These are phyloP conservation scores for Leishmania turanica DNA, from an alignment of 208 protist species.

Conservation along the genomic window DNA sequence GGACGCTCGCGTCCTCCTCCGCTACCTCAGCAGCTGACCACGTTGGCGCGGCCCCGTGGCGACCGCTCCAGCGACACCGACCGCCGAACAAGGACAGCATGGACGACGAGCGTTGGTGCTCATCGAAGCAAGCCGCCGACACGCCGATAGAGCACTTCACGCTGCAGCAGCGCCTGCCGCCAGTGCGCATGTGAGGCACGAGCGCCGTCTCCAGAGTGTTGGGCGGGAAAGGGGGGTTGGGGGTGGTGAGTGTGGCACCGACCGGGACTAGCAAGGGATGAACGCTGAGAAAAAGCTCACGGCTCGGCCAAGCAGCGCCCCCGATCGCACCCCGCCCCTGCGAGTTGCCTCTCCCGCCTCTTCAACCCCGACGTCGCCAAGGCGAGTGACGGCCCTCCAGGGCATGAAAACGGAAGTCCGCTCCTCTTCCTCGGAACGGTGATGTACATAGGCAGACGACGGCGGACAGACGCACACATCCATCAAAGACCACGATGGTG, in stretches of 20 bases:
- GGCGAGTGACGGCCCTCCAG: background rate
- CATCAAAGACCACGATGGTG: too few relatives aligned
- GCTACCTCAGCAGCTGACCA: background rate
- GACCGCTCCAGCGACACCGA: background rate
- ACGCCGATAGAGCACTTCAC: conserved; percentile 43
- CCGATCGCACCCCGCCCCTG: background rate
- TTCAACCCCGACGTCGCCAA: background rate
- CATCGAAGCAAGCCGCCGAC: conserved; percentile 46
- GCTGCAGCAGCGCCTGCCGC: conserved; percentile 60
- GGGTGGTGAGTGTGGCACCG: background rate
- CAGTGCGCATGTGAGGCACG: conserved; percentile 18
- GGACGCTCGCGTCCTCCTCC: conserved; percentile 1
- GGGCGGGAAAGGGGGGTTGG: background rate
- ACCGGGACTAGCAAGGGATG: background rate
- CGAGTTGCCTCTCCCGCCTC: too few relatives aligned
- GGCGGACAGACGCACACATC: background rate
- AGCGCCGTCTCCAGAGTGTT: background rate
- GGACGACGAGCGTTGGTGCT: conserved; percentile 30
- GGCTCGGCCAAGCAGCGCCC: background rate
- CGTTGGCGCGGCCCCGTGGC: background rate
- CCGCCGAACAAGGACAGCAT: background rate
- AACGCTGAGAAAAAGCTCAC: background rate
- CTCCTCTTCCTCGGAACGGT: background rate
- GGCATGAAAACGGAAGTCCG: background rate
- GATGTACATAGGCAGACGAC: background rate